Base-by-base conservation (phyloP, 2,329 filamentous ascomycete genomes). In the Aspergillus hortae region DNA sequence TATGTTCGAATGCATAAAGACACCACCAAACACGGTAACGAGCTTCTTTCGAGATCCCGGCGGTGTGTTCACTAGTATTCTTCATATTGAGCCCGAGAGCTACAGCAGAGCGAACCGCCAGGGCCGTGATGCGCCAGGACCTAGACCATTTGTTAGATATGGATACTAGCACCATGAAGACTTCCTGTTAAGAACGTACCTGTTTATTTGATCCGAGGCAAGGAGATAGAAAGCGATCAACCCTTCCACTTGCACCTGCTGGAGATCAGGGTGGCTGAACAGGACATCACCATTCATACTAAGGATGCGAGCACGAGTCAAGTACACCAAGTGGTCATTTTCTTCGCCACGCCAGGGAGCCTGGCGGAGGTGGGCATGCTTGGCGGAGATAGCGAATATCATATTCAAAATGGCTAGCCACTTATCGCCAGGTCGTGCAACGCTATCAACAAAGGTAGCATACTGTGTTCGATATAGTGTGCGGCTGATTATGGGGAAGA, bases 21-120 rank as follows among this genome's bases (percentile, higher is more conserved):
- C 72, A 73, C 71, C 73, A 76, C 74, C 74, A 77, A 3, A 76
- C 69, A 45, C 70, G 67, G 51, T 75, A 75, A n/a, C 74, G 72
- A 44, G 70, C 67, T 58, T 75, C 73, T 54, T 75, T 76, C 23
- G 72, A 68, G n/a, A 67, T 58, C 51, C 68, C 64, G 0, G 70
- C 60, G 1, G 73, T 70, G 4, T 60, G 61, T 25, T 62, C 59
- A 40, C 71, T 74, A 19, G 67, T 68, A 49, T 69, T 76, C 47
- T 69, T 73, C 64, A 77, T 68, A 48, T 77, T 75, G 43, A 77
- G 66, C 2, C 74, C 74, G 23, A 77, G 61, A 11, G 73, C 66
- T 41, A 73, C 69, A 4, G 72, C 71, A 35, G 69, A 73, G 36
- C 74, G 72, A 23, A 77, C 61, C 12, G 74, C 74, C 48, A 75